phyloP scores from a whole-genome alignment of 306 rosid species.

The Vigna reflexopilosa region DNA sequence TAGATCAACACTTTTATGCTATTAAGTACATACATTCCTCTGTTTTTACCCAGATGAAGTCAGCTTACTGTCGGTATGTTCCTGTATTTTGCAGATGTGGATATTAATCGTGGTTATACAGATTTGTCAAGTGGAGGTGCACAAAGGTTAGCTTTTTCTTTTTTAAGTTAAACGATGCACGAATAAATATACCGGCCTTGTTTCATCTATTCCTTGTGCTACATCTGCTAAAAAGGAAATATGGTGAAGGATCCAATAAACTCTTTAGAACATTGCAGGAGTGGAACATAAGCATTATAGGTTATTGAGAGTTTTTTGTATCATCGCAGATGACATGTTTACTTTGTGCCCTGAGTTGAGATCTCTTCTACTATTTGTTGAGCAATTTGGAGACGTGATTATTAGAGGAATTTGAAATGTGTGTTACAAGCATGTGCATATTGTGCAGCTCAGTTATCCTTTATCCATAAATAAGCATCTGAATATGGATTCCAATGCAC shows the following conservation, averaged over 20 bases:
- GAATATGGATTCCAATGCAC: slow-evolving; percentile 33
- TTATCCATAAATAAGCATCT: slow-evolving; percentile 32
- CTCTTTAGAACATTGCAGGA: slow-evolving; percentile 17
- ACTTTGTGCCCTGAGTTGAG: slow-evolving; percentile 15
- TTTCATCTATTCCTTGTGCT: slow-evolving; percentile 29
- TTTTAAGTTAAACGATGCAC: slow-evolving; percentile 18
- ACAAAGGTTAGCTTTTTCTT: slow-evolving; percentile 48
- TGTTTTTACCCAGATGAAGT: not conserved
- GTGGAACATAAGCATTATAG: slow-evolving; percentile 19
- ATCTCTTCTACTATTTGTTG: slow-evolving; percentile 32
- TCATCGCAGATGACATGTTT: slow-evolving; percentile 12
- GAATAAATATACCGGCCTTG: not conserved
- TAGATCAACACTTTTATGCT: slow-evolving; percentile 4
- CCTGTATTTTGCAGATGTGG: slow-evolving; percentile 43
- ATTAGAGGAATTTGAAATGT: slow-evolving; percentile 15
- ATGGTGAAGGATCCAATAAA: slow-evolving; percentile 12
- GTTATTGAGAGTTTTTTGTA: slow-evolving; percentile 25
- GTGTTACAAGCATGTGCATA: not conserved
- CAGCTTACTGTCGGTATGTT: slow-evolving; percentile 26
- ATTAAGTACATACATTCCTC: not conserved
- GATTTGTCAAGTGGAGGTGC: slow-evolving; percentile 49
- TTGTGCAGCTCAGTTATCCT: slow-evolving; percentile 26
- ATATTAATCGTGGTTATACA: slow-evolving; percentile 43
- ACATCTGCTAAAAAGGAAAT: not conserved
- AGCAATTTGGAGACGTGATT: slow-evolving; percentile 30